Conservation (phyloP, 441 rosid species). For the Pelargonium myrrhifolium region DNA sequence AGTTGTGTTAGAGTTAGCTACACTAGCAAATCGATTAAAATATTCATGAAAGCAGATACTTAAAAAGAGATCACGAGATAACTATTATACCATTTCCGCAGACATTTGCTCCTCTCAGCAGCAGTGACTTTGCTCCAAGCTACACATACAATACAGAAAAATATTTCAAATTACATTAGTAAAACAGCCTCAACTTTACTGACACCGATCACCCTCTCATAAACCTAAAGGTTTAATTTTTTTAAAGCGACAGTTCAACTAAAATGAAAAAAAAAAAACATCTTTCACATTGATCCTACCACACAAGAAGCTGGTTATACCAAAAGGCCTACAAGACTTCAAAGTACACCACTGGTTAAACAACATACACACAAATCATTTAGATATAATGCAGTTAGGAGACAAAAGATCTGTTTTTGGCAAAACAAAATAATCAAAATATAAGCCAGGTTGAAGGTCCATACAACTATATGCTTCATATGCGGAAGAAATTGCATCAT, state of each 20-base stretch:
- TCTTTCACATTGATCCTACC: neutral
- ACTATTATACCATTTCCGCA: slow-evolving; percentile 62
- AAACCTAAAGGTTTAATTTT: too few relatives aligned
- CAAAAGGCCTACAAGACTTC: neutral
- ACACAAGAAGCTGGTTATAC: neutral
- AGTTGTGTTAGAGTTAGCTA: neutral
- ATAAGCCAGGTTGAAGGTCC: slow-evolving; percentile 16
- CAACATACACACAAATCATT: neutral
- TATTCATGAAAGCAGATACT: neutral
- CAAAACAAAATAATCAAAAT: neutral
- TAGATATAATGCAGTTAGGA: neutral
- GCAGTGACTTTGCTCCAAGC: slow-evolving; percentile 94
- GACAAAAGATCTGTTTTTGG: neutral
- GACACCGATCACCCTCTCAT: too few relatives aligned
- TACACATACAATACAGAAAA: slow-evolving; percentile 20
- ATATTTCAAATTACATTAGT: too few relatives aligned
- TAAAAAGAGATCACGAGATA: neutral
- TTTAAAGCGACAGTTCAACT: neutral
- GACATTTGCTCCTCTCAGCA: slow-evolving; percentile 66
- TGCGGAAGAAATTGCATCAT: slow-evolving; percentile 85
- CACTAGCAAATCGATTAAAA: neutral
- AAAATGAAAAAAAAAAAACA: neutral
- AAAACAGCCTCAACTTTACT: too few relatives aligned
- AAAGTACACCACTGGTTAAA: neutral
- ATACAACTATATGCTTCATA: slow-evolving; percentile 65